Percentiles rank a stretch among this genome's conserved stretches.
Evolutionary conservation across 192 early-diverging fungal genomes (phyloP).

Genomic region (Gigaspora rosea): DNA sequence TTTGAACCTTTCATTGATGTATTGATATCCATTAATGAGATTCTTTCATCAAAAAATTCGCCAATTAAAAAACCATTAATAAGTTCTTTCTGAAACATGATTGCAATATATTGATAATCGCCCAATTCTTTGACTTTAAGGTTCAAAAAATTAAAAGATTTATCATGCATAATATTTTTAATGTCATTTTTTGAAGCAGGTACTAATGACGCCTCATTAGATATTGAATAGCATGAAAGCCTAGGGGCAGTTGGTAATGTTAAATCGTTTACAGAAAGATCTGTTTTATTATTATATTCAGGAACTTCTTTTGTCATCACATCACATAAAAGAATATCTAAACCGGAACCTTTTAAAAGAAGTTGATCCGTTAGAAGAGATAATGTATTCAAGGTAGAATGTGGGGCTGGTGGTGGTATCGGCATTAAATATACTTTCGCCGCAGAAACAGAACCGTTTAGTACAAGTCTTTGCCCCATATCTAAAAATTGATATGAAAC

Average conservation of each 20-base stretch:
- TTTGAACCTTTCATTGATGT: slow-evolving; percentile 45
- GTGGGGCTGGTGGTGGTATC: slow-evolving; percentile 31
- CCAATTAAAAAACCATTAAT: slow-evolving; percentile 47
- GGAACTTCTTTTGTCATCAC: slow-evolving; percentile 15
- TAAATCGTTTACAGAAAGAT: slow-evolving; percentile 14
- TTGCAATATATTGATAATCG: slow-evolving; percentile 42
- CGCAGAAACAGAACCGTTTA: slow-evolving; percentile 17
- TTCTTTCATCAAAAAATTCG: slow-evolving; percentile 39
- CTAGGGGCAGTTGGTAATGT: slow-evolving; percentile 27
- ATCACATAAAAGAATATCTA: slow-evolving; percentile 50
- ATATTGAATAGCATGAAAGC: slow-evolving; percentile 36
- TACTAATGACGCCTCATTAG: slow-evolving; percentile 36
- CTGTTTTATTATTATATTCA: neutral
- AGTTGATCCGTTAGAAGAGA: slow-evolving; percentile 43
- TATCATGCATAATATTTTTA: slow-evolving; percentile 34
- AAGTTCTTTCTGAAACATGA: slow-evolving; percentile 41
- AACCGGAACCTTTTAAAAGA: slow-evolving; percentile 31
- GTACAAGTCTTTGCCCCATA: slow-evolving; percentile 38
- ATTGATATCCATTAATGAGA: slow-evolving; percentile 31
- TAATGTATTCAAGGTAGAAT: slow-evolving; percentile 38
- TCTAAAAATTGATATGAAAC: slow-evolving; percentile 34
- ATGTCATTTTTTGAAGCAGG: slow-evolving; percentile 36
- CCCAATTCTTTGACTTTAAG: slow-evolving; percentile 42
- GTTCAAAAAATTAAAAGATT: slow-evolving; percentile 43
- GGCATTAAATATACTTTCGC: slow-evolving; percentile 42